Percentiles rank a stretch among this genome's conserved stretches.
Conservation (phyloP, 148 eudicot genomes). For the Nyssa sinensis region DNA sequence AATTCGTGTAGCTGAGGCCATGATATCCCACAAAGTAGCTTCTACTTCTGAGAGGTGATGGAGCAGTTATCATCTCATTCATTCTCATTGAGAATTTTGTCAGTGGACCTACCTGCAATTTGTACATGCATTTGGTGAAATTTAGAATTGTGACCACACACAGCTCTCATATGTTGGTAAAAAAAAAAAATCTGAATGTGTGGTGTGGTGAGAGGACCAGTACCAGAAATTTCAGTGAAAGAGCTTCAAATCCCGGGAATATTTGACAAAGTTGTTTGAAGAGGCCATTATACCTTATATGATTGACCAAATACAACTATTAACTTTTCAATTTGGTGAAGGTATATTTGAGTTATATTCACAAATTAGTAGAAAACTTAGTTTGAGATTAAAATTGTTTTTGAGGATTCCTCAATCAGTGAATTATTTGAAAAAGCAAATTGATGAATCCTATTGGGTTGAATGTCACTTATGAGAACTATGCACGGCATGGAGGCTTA, state of each 20-base stretch:
- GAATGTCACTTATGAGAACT: too few species aligned
- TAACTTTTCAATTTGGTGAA: background rate
- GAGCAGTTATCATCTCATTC: background rate
- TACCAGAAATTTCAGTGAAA: background rate
- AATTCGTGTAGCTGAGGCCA: slow-evolving; percentile 70
- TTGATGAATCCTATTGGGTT: too few species aligned
- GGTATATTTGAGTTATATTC: background rate
- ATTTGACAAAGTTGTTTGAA: background rate
- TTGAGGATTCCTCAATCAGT: background rate
- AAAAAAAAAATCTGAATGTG: background rate
- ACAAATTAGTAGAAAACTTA: background rate
- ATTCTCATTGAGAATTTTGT: background rate
- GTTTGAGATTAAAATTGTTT: background rate
- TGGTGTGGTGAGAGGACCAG: background rate
- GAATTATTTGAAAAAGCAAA: too few species aligned
- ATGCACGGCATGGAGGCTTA: too few species aligned
- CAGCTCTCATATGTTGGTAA: too few species aligned
- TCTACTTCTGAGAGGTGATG: background rate
- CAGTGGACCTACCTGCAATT: background rate
- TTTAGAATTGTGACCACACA: background rate
- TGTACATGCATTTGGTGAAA: background rate
- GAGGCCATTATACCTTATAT: background rate
- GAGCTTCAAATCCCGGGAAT: background rate
- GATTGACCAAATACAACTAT: background rate
- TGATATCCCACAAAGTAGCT: slow-evolving; percentile 14